Conservation (phyloP, 2,329 filamentous ascomycete genomes). For the Moelleriella libera region DNA sequence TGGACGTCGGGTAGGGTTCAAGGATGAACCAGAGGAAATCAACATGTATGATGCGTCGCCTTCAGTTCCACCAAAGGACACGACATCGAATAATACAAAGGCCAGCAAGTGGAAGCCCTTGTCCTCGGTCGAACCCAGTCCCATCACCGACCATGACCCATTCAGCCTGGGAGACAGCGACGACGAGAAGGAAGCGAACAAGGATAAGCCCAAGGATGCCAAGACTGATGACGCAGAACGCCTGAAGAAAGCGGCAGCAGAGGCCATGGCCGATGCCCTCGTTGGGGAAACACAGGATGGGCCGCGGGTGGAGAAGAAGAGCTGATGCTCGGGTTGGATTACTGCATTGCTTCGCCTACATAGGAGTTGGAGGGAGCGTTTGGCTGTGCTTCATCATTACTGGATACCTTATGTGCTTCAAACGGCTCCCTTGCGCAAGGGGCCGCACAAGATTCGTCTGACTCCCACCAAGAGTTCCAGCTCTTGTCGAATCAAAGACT, state of each 20-base stretch:
- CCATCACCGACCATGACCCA: conserved; percentile 81
- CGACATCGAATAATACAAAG: conserved; percentile 37
- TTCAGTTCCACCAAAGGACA: conserved; percentile 37
- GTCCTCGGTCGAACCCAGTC: conserved; percentile 65
- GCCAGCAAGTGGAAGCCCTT: conserved; percentile 95
- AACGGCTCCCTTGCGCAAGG: conserved; percentile 10
- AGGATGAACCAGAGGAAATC: conserved; percentile 62
- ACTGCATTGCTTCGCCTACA: background rate
- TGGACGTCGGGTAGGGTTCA: conserved; percentile 41
- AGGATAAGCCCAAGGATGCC: conserved; percentile 35
- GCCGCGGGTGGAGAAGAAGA: conserved; percentile 17
- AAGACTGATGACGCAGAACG: conserved; percentile 45
- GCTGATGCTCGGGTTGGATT: background rate
- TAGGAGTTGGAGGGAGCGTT: background rate
- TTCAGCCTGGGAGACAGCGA: conserved; percentile 95
- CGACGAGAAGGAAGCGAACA: conserved; percentile 56
- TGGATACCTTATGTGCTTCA: conserved; percentile 2
- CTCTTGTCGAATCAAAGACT: no score
- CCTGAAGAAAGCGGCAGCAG: conserved; percentile 50
- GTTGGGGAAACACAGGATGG: conserved; percentile 24
- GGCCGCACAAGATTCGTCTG: background rate
- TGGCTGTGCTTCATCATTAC: background rate
- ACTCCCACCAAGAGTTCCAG: no score
- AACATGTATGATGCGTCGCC: conserved; percentile 56
- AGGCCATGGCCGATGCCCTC: conserved; percentile 43